A percentile compares a stretch with the other conserved stretches of the same genome.
These are phyloP conservation scores for Rhexocercosporidium sp. DNA, from an alignment of 2,329 filamentous ascomycete species.

Conservation along the genomic window DNA sequence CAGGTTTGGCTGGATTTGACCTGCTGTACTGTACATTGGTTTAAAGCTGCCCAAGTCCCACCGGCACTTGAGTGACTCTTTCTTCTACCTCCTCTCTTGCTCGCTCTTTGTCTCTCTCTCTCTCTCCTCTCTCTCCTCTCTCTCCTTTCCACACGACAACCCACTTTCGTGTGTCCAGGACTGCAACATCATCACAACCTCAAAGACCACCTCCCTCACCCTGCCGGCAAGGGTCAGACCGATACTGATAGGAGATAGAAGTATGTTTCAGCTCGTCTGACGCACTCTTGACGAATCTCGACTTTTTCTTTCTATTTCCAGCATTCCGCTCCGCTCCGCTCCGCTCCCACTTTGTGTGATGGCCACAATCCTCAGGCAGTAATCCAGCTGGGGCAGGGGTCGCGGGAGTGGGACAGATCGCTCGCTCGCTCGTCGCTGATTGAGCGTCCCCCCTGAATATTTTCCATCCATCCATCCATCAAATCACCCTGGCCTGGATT, in stretches of 20 bases:
- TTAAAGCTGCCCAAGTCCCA: slow-evolving; percentile 5
- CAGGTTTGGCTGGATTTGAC: background rate
- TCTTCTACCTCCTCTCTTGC: background rate
- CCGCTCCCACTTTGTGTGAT: no score
- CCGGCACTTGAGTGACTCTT: slow-evolving; percentile 4
- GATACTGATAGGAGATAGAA: no score
- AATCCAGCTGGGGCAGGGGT: slow-evolving; percentile 15
- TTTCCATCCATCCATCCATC: background rate
- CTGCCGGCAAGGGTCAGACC: slow-evolving; percentile 7
- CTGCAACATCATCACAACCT: background rate
- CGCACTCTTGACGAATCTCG: background rate
- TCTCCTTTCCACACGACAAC: background rate
- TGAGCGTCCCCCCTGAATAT: slow-evolving; percentile 7
- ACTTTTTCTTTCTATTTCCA: background rate
- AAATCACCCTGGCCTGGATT: background rate
- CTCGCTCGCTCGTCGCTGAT: background rate
- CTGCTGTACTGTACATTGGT: background rate
- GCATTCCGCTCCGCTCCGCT: background rate
- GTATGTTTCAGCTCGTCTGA: slow-evolving; percentile 11
- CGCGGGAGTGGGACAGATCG: slow-evolving; percentile 23
- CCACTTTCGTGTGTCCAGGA: background rate
- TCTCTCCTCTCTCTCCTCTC: background rate
- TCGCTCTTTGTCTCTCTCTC: background rate
- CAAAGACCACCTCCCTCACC: background rate
- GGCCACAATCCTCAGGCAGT: slow-evolving; percentile 28